Evolutionary conservation across 2,329 filamentous ascomycete genomes (phyloP).

Genomic region (Exophiala aquamarina): DNA sequence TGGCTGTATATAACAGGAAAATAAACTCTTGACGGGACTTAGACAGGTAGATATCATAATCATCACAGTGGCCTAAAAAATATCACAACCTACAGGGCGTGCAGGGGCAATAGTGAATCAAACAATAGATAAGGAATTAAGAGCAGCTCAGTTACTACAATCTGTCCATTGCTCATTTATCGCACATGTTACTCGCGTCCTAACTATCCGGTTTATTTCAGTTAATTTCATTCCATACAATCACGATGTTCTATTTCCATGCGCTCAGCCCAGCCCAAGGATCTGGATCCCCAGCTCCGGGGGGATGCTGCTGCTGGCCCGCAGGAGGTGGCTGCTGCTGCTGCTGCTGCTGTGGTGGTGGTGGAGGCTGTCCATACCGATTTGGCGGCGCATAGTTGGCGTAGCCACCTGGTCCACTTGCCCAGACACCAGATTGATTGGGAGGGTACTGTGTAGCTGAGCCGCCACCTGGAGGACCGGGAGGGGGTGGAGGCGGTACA

Average conservation of each 20-base stretch:
- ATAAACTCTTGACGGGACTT: too few species aligned
- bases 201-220: too few species aligned
- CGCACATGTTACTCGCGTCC: too few species aligned
- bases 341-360: constrained; percentile 39
- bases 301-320: constrained; percentile 8
- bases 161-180: too few species aligned
- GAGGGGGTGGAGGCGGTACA: constrained; percentile 66
- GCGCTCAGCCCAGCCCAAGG: constrained; percentile 70
- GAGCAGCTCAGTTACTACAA: too few species aligned
- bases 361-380: constrained; percentile 37
- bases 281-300: constrained; percentile 37
- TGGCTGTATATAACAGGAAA: too few species aligned
- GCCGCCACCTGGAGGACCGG: constrained; percentile 56
- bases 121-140: too few species aligned
- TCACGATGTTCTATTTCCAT: constrained; percentile 66
- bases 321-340: constrained; percentile 19
- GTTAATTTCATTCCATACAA: too few species aligned
- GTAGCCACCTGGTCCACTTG: constrained; percentile 56
- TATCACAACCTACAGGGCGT: too few species aligned
- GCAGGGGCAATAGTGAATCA: too few species aligned
- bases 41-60: too few species aligned
- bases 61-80: too few species aligned
- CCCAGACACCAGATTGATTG: constrained; percentile 35
- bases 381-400: constrained; percentile 43
- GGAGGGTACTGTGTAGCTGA: constrained; percentile 54